Percentiles rank a stretch among this genome's conserved stretches.
phyloP scores from a whole-genome alignment of 2,329 filamentous ascomycete genomes.

The Bretziella fagacearum region DNA sequence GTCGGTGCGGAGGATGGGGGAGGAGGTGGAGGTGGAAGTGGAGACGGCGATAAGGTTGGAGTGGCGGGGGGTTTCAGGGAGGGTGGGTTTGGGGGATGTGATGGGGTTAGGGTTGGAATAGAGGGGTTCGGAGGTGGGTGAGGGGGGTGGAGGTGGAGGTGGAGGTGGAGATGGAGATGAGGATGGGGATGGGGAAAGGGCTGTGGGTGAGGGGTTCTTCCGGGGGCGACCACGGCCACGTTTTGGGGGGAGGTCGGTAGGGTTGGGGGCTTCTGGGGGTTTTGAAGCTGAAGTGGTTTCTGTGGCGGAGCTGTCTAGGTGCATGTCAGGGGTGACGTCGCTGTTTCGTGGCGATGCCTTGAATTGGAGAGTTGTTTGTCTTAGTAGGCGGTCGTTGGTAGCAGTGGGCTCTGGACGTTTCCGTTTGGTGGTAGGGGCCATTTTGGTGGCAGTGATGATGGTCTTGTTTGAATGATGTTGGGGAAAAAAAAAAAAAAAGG shows the following conservation, averaged over 20 bases:
- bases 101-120: background rate
- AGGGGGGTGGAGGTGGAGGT: background rate
- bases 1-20: constrained; percentile 24
- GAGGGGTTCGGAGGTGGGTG: background rate
- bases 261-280: too few species aligned
- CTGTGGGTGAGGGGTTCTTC: background rate
- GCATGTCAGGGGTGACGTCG: background rate
- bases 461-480: background rate
- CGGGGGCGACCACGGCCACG: too few species aligned
- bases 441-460: background rate
- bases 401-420: constrained; percentile 1
- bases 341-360: constrained; percentile 1
- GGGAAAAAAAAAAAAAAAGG: background rate
- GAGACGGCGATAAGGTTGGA: background rate
- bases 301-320: too few species aligned
- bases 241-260: too few species aligned
- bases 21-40: background rate
- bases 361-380: constrained; percentile 9
- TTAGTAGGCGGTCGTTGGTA: background rate
- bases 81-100: too few species aligned
- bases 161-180: background rate
- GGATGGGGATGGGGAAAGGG: background rate
- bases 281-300: too few species aligned
- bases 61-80: background rate
- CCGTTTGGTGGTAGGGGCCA: constrained; percentile 2